A percentile compares a stretch with the other conserved stretches of the same genome.
Conservation (phyloP, 2,329 filamentous ascomycete genomes). For the Tolypocladium amazonense region DNA sequence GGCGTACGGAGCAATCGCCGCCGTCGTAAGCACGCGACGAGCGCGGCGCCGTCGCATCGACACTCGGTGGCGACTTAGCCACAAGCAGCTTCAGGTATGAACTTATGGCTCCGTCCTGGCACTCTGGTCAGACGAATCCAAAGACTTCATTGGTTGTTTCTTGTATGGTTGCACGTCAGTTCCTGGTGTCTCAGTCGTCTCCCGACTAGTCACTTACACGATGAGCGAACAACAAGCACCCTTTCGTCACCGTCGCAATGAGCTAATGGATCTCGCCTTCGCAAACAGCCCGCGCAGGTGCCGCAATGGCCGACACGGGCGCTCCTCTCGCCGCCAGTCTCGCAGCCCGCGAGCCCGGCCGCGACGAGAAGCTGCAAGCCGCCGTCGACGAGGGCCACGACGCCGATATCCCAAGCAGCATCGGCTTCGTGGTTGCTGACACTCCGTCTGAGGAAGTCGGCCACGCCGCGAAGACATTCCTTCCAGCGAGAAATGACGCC, state of each 20-base stretch:
- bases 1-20: background rate
- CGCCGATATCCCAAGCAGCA: background rate
- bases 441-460: background rate
- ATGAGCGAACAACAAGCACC: background rate
- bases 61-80: background rate
- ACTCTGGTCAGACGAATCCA: background rate
- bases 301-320: background rate
- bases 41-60: background rate
- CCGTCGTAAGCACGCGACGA: background rate
- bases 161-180: background rate
- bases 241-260: background rate
- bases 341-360: background rate
- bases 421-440: background rate
- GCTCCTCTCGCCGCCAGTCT: background rate
- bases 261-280: background rate
- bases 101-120: background rate
- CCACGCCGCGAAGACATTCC: no score
- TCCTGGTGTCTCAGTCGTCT: background rate
- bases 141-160: background rate
- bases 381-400: background rate
- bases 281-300: background rate
- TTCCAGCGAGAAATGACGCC: background rate
- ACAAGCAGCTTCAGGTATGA: background rate
- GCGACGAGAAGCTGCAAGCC: background rate
- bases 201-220: background rate